Percentiles rank a stretch among this genome's conserved stretches.
Evolutionary conservation across 164 flowering plant genomes (phyloP).

Genomic region (Magnolia kwangsiensis): DNA sequence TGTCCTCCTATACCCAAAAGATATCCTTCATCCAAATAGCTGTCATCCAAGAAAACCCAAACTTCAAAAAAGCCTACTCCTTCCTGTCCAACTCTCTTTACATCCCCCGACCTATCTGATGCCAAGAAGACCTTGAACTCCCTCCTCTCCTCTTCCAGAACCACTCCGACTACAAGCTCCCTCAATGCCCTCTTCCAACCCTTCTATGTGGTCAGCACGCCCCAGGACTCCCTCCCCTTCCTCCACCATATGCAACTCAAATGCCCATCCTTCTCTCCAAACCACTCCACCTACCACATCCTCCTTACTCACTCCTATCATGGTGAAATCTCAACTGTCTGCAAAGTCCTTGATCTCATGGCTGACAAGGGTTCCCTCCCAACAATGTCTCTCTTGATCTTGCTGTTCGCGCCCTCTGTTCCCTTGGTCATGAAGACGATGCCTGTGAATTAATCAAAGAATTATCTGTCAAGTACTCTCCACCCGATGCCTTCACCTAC

Average conservation of each 20-base stretch:
- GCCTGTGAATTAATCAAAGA: constrained; percentile 61
- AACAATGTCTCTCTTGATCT: constrained; percentile 58
- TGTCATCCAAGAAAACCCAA: background rate
- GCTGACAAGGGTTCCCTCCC: constrained; percentile 49
- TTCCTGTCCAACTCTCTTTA: constrained; percentile 25
- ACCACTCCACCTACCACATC: constrained; percentile 58
- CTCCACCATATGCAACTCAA: constrained; percentile 54
- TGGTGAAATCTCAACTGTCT: constrained; percentile 30
- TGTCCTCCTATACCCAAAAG: no score
- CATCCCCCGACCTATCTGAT: constrained; percentile 49
- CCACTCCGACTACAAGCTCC: constrained; percentile 32
- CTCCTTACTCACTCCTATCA: constrained; percentile 50
- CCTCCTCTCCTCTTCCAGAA: constrained; percentile 27
- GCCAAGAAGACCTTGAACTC: constrained; percentile 56
- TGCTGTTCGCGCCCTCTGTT: constrained; percentile 64
- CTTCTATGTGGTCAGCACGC: constrained; percentile 30
- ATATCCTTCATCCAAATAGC: constrained; percentile 22
- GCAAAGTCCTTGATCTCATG: constrained; percentile 54
- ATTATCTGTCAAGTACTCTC: constrained; percentile 35
- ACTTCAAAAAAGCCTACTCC: background rate
- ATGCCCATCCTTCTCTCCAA: constrained; percentile 64
- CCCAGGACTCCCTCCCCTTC: constrained; percentile 44
- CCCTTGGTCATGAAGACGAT: constrained; percentile 37
- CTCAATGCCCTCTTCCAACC: constrained; percentile 68
- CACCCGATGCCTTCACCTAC: constrained; percentile 60